A percentile compares a stretch with the other conserved stretches of the same genome.
These are phyloP conservation scores for Pinus taeda DNA, from an alignment of 75 land plant genomes.

Conservation along the genomic window DNA sequence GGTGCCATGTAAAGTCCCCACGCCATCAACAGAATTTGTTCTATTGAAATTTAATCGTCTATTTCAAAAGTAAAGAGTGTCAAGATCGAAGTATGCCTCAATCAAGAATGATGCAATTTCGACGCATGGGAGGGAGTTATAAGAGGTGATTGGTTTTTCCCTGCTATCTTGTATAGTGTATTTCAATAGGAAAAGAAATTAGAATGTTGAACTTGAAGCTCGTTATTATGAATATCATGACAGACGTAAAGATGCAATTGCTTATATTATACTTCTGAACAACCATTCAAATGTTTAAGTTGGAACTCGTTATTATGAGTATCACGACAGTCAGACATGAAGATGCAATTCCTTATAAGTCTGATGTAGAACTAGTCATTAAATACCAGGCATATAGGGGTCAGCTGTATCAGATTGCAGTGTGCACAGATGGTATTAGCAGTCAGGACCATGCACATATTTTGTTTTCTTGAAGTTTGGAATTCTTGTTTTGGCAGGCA, in stretches of 20 bases:
- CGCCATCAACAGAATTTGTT: background rate
- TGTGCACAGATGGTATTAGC: background rate
- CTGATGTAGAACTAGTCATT: background rate
- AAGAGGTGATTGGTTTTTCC: background rate
- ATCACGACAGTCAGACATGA: background rate
- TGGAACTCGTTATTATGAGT: background rate
- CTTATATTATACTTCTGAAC: too few species aligned
- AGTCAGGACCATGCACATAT: background rate
- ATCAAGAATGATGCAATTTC: background rate
- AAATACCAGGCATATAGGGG: background rate
- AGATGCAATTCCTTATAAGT: background rate
- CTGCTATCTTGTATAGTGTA: too few species aligned
- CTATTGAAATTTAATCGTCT: background rate
- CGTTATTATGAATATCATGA: too few species aligned
- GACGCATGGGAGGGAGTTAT: background rate
- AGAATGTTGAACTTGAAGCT: too few species aligned
- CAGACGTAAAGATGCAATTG: too few species aligned
- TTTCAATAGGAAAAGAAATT: too few species aligned
- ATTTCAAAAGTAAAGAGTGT: background rate
- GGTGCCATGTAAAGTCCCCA: background rate
- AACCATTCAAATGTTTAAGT: too few species aligned
- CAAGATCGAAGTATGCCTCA: background rate
- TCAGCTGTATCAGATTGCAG: background rate
- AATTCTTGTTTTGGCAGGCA: conserved; percentile 20
- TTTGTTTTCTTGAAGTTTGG: background rate